phyloP scores from a whole-genome alignment of 192 early-diverging fungal species.

The Dispira parvispora region DNA sequence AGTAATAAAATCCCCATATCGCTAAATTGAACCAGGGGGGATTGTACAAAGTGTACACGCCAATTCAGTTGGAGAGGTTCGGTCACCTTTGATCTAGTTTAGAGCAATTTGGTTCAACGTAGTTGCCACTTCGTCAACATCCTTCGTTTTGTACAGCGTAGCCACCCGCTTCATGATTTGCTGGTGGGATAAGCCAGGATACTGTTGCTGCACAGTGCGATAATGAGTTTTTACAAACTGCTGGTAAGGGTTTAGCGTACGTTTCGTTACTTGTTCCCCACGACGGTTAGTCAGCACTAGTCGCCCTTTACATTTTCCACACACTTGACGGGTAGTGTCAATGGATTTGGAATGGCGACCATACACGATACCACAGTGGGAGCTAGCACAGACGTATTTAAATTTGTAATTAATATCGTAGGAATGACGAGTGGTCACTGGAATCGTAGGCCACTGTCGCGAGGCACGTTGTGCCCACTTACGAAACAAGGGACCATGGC shows the following conservation, averaged over 20 bases:
- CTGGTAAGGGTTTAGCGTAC: constrained; percentile 9
- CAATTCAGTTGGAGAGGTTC: background rate
- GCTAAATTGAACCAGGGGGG: background rate
- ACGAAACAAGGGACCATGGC: constrained; percentile 7
- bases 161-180: constrained; percentile 8
- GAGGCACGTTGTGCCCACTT: constrained; percentile 8
- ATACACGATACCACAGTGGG: background rate
- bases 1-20: background rate
- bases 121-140: background rate
- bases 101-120: background rate
- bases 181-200: background rate
- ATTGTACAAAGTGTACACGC: background rate
- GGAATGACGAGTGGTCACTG: constrained; percentile 8
- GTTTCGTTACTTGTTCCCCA: background rate
- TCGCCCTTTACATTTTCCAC: constrained; percentile 7
- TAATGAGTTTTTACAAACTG: constrained; percentile 6
- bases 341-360: constrained; percentile 12
- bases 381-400: constrained; percentile 5
- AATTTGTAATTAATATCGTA: constrained; percentile 11
- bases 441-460: background rate
- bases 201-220: background rate
- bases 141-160: background rate
- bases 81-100: background rate
- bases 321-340: constrained; percentile 5
- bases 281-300: background rate